A percentile compares a stretch with the other conserved stretches of the same genome.
Conservation (phyloP, 2,329 filamentous ascomycete species). For the Escovopsis weberi region DNA sequence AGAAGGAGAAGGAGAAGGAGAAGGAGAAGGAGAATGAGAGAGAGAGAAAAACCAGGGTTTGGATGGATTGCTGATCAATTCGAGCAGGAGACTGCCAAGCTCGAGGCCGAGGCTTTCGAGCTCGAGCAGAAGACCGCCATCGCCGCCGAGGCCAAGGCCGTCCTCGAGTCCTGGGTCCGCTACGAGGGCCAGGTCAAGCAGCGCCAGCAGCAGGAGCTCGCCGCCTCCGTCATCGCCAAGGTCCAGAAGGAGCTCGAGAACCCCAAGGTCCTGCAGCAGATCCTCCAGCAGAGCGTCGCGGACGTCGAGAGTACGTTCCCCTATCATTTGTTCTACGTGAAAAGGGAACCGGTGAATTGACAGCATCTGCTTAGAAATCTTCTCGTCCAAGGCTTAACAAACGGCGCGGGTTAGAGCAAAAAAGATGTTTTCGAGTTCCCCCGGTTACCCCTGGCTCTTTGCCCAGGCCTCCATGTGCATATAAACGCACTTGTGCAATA, state of each 20-base stretch:
- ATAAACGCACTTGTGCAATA: slow-evolving; percentile 48
- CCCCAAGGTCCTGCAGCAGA: slow-evolving; percentile 94
- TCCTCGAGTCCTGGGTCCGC: slow-evolving; percentile 96
- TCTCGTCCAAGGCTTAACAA: slow-evolving; percentile 50
- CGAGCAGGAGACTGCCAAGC: slow-evolving; percentile 78
- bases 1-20: no score
- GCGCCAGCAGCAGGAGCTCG: slow-evolving; percentile 93
- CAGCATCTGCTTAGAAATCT: slow-evolving; percentile 36
- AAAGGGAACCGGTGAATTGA: neutral
- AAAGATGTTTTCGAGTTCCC: slow-evolving; percentile 14
- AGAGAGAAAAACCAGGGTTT: no score
- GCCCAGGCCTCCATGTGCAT: slow-evolving; percentile 35
- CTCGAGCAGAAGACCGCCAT: slow-evolving; percentile 92
- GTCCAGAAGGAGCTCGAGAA: slow-evolving; percentile 98
- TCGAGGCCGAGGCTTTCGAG: slow-evolving; percentile 93
- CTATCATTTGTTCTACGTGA: neutral
- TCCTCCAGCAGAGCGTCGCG: slow-evolving; percentile 87
- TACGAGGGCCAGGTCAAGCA: slow-evolving; percentile 99
- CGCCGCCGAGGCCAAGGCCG: slow-evolving; percentile 81
- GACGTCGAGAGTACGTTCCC: slow-evolving; percentile 75
- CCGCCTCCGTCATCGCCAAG: slow-evolving; percentile 86
- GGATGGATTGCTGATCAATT: slow-evolving; percentile 3
- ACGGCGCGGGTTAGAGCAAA: slow-evolving; percentile 23
- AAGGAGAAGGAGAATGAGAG: no score
- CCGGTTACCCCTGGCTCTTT: slow-evolving; percentile 32